Evolutionary conservation across 2,329 filamentous ascomycete species (phyloP).

Genomic region (Arachnomyces sp.): DNA sequence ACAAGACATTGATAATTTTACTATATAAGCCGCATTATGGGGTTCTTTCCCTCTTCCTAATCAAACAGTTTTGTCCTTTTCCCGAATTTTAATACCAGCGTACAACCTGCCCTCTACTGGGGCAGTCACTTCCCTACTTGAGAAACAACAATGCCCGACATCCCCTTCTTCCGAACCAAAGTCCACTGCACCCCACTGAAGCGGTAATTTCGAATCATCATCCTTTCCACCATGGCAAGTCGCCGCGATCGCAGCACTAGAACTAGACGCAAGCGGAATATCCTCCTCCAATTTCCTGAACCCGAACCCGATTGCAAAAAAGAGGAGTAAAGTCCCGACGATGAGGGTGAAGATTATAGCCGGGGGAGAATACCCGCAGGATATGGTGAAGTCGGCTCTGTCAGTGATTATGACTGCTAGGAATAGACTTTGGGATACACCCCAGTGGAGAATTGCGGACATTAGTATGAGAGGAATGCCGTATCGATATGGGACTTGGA

Average conservation of each 20-base stretch:
- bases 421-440: constrained; percentile 28
- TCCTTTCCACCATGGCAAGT: constrained; percentile 23
- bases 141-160: too few species aligned
- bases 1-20: too few species aligned
- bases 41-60: too few species aligned
- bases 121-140: too few species aligned
- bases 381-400: constrained; percentile 8
- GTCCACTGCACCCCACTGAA: constrained; percentile 18
- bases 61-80: too few species aligned
- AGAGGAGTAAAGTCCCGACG: constrained; percentile 9
- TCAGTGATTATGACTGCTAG: constrained; percentile 21
- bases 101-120: too few species aligned
- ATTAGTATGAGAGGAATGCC: too few species aligned
- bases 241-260: constrained; percentile 26
- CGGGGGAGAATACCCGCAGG: constrained; percentile 16
- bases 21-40: too few species aligned
- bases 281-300: constrained; percentile 13
- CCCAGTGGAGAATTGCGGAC: too few species aligned
- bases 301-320: constrained; percentile 11
- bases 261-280: constrained; percentile 25
- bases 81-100: too few species aligned
- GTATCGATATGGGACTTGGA: too few species aligned
- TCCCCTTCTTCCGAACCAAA: too few species aligned
- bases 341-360: constrained; percentile 16
- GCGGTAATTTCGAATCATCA: constrained; percentile 11